Evolutionary conservation across 1,284 basidiomycete genomes (phyloP), one percentile per base, ranked within the genome.

Genomic region (Athelia psychrophila): DNA sequence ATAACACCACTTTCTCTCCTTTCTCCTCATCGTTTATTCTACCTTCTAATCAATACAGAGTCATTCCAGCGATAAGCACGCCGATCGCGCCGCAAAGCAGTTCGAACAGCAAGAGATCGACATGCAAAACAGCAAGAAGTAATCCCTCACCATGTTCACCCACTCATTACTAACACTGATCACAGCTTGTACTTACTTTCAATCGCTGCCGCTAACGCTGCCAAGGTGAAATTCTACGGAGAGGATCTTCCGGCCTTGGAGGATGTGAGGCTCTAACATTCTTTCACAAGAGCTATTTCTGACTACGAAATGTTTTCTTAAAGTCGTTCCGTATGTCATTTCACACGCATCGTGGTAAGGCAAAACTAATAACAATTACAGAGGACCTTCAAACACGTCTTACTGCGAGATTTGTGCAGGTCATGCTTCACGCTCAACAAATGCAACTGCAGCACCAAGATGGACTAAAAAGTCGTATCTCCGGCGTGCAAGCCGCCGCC

Each of bases 71-170:
- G 90, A 93, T 62, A 81, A 78, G 47, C 89, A 92, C 56, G 84
- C 86, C 20, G 88, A 87, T 49, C 79, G 88, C 30, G 81, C 78
- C 3, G 82, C 83, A 18, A 84, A 80, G 64, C 86, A 90, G 59
- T 81, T 80, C 50, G 87, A 90, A 56, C 83, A 87, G 56, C 87
- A 90, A 57, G 79, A 80, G 51, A 73, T 76, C 36, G 86, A 91
- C 44, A 91, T 91, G 88, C 68, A 83, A 44, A 88, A 86, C 58
- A 79, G 81, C 67, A 93, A 93, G 72, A 93, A 93, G 89, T 91
- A 55, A 51, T 71, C 46, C 13, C 27, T 5, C 5, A 30, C 50
- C 42, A 30, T 38, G 49, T 51, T 46, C 48, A 44, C 32, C 44
- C 42, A 22, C 10, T 51, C 16, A 24, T 49, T 19, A 52, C 23